Conservation (phyloP, 805 yeast genomes). For the Blastobotrys americana region DNA sequence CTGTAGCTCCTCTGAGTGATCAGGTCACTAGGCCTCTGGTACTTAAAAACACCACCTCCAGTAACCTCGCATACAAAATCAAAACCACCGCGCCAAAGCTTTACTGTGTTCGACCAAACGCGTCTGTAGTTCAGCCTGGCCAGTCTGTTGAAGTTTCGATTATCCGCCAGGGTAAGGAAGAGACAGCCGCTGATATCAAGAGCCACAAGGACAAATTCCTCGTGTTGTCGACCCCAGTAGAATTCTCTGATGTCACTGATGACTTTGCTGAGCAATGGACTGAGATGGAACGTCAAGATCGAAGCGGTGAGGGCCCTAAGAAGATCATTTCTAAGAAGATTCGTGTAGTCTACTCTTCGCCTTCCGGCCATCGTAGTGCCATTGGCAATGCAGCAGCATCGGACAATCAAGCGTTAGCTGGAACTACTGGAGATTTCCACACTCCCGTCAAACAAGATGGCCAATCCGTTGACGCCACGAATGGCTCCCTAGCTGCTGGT, state of each 20-base stretch:
- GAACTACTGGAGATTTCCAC: neutral
- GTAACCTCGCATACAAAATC: slow-evolving; percentile 80
- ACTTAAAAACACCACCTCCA: slow-evolving; percentile 50
- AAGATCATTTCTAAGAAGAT: slow-evolving; percentile 53
- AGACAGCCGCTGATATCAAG: slow-evolving; percentile 64
- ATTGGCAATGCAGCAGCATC: slow-evolving; percentile 1
- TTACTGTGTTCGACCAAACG: slow-evolving; percentile 93
- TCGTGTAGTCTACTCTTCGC: slow-evolving; percentile 46
- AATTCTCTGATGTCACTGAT: slow-evolving; percentile 40
- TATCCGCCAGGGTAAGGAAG: slow-evolving; percentile 77
- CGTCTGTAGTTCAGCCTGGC: slow-evolving; percentile 73
- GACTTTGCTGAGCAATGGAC: slow-evolving; percentile 69
- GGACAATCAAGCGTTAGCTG: neutral
- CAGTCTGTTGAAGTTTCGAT: slow-evolving; percentile 62
- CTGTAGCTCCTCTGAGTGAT: slow-evolving; percentile 71
- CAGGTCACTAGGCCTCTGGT: slow-evolving; percentile 58
- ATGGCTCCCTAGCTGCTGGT: neutral
- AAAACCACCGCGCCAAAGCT: slow-evolving; percentile 96
- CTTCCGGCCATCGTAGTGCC: neutral
- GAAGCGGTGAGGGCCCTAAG: neutral
- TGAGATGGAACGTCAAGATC: slow-evolving; percentile 49
- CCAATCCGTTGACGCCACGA: neutral
- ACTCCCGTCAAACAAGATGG: slow-evolving; percentile 6
- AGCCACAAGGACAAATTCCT: slow-evolving; percentile 83
- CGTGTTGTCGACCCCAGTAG: slow-evolving; percentile 77